phyloP scores from a whole-genome alignment of 768 basidiomycete species.

The Amanita phalloides region DNA sequence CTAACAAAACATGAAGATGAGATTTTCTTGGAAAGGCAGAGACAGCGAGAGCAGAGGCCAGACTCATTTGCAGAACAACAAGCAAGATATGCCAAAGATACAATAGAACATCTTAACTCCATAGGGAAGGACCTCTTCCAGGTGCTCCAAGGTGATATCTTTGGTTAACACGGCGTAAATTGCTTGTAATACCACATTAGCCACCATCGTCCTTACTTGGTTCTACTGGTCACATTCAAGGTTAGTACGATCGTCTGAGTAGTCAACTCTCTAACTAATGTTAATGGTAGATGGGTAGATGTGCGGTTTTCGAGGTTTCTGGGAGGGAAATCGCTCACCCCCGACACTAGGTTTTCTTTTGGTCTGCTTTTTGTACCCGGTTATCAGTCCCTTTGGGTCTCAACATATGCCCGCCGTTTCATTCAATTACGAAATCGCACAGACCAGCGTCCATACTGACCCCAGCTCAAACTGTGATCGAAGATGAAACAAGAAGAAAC shows the following conservation, averaged over 20 bases:
- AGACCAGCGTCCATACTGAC: slow-evolving; percentile 49
- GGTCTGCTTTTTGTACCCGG: slow-evolving; percentile 46
- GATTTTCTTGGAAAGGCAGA: slow-evolving; percentile 38
- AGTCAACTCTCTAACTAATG: slow-evolving; percentile 7
- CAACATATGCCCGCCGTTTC: slow-evolving; percentile 58
- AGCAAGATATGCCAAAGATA: slow-evolving; percentile 41
- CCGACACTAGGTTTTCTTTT: slow-evolving; percentile 43
- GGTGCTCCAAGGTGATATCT: slow-evolving; percentile 44
- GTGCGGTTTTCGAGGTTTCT: slow-evolving; percentile 21
- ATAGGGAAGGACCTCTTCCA: slow-evolving; percentile 47
- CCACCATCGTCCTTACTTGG: slow-evolving; percentile 54
- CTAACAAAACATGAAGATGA: slow-evolving; percentile 27
- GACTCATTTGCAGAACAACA: slow-evolving; percentile 62
- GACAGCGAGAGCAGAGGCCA: slow-evolving; percentile 32
- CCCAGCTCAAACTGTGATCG: slow-evolving; percentile 48
- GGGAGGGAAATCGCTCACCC: too few relatives aligned
- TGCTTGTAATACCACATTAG: slow-evolving; percentile 21
- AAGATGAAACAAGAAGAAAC: slow-evolving; percentile 65
- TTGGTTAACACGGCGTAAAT: neutral
- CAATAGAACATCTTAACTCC: slow-evolving; percentile 34
- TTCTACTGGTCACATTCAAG: slow-evolving; percentile 69
- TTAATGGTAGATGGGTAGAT: slow-evolving; percentile 54
- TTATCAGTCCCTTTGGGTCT: slow-evolving; percentile 55
- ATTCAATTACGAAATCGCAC: slow-evolving; percentile 48
- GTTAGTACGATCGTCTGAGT: slow-evolving; percentile 21